Evolutionary conservation across 1,284 basidiomycete genomes (phyloP), one percentile per base, ranked within the genome.

Genomic region (Cryptococcus amylolentus): DNA sequence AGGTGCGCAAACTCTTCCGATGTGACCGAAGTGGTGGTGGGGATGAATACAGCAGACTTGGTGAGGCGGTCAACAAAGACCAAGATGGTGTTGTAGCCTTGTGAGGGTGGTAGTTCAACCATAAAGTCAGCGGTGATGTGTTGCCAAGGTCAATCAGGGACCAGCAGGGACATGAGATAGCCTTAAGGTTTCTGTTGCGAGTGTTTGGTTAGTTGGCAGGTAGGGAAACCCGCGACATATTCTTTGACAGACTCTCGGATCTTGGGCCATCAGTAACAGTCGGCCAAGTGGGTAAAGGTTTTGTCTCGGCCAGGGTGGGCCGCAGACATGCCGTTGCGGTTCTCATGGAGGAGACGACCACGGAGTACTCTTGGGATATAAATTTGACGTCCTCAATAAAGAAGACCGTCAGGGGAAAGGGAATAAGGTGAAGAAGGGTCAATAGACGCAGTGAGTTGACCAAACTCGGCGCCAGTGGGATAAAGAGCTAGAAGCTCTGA

Each of bases 261-360:
- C 12, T 18, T 23, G 16, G 67, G 61, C 60, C 62, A 73, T 40
- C 42, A 62, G 60, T 60, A 73, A 14, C 62, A 35, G 3, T 56
- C 44, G 4, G 20, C 20, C 5, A 72, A n/a, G 10, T 60, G 28
- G 10, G 62, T n/a, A 65, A 72, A 48, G 0, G 78, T 82, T 49
- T 76, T 77, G 3, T 49, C 64, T 2, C 65, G 55, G 1, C 82
- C 81, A 0, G 70, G 77, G 58, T 83, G 81, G 4, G 81, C 70
- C 12, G 59, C 60, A 12, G 58, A 20, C 9, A n/a, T 40, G 12
- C 35, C 35, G 46, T 72, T 63, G 51, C 71, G 68, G 2, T 42
- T 43, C 43, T 56, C 43, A 23, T 40, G 7, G 2, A 67, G 56
- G 14, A 64, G 12, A n/a, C 23, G 23, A 23, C 23, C 1, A 23